These are phyloP conservation scores for Colletotrichum noveboracense DNA, from an alignment of 2,329 filamentous ascomycete species.

Conservation along the genomic window DNA sequence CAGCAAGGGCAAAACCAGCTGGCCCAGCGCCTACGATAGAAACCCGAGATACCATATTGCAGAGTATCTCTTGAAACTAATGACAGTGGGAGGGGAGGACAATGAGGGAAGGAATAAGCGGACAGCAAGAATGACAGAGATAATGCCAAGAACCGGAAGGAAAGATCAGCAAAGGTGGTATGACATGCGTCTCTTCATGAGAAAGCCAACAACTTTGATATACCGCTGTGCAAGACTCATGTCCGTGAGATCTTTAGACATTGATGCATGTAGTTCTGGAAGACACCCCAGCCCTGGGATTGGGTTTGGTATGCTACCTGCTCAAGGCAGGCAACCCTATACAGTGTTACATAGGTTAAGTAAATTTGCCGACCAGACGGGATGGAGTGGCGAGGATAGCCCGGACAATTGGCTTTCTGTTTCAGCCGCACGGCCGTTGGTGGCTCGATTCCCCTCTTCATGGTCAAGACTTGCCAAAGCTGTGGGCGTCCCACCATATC, in stretches of 20 bases:
- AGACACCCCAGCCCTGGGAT: background rate
- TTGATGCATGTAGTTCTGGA: background rate
- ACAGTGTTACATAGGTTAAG: background rate
- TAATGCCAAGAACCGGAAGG: background rate
- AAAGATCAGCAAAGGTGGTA: background rate
- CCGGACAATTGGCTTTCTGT: background rate
- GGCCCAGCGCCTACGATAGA: constrained; percentile 7
- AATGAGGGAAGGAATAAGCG: background rate
- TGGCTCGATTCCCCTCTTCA: background rate
- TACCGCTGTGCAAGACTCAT: background rate
- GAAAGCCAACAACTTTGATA: background rate
- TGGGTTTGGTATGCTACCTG: background rate
- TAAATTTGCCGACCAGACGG: background rate
- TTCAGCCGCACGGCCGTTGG: background rate
- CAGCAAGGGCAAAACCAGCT: constrained; percentile 8
- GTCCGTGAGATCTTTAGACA: background rate
- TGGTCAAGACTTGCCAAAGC: background rate
- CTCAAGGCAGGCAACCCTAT: background rate
- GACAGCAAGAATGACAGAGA: background rate
- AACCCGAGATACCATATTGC: background rate
- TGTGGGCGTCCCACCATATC: background rate
- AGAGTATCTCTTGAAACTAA: background rate
- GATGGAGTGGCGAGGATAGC: background rate
- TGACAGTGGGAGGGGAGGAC: too few species aligned
- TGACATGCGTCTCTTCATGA: background rate